phyloP scores from a whole-genome alignment of 1,284 basidiomycete species.

The Rhodotorula mucilaginosa region DNA sequence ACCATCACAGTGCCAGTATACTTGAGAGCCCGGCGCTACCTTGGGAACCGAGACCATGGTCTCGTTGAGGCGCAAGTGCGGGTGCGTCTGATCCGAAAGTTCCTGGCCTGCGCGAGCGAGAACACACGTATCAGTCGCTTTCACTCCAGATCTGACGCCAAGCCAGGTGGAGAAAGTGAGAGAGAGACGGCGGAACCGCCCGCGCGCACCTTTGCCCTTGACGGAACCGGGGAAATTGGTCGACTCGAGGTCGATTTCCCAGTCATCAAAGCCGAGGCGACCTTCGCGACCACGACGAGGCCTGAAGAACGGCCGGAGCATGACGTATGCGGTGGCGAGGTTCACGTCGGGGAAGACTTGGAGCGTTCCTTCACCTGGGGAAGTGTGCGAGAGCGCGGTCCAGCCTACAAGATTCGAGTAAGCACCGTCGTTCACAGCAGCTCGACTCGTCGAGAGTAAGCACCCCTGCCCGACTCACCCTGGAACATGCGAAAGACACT shows the following conservation, averaged over 20 bases:
- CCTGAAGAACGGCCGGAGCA: slow-evolving; percentile 73
- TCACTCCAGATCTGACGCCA: background rate
- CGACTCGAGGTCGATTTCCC: slow-evolving; percentile 57
- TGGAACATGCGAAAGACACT: slow-evolving; percentile 75
- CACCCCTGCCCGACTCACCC: slow-evolving; percentile 10
- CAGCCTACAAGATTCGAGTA: slow-evolving; percentile 47
- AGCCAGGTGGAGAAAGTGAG: too few relatives aligned
- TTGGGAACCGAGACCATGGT: slow-evolving; percentile 68
- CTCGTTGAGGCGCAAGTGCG: slow-evolving; percentile 63
- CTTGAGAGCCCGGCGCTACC: slow-evolving; percentile 67
- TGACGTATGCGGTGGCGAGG: slow-evolving; percentile 63
- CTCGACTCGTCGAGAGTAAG: background rate
- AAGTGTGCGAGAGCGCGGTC: slow-evolving; percentile 62
- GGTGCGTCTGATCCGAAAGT: slow-evolving; percentile 62
- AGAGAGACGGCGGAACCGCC: too few relatives aligned
- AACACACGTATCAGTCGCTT: background rate
- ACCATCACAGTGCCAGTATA: slow-evolving; percentile 67
- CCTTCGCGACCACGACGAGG: slow-evolving; percentile 51
- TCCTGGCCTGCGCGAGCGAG: slow-evolving; percentile 9
- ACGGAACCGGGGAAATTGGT: slow-evolving; percentile 60
- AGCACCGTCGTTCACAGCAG: background rate
- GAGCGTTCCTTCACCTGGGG: slow-evolving; percentile 69
- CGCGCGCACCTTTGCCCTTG: slow-evolving; percentile 45
- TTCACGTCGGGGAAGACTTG: slow-evolving; percentile 70
- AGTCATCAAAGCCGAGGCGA: slow-evolving; percentile 48